Conservation (phyloP, 805 yeast species). For the Kuraishia hungarica region DNA sequence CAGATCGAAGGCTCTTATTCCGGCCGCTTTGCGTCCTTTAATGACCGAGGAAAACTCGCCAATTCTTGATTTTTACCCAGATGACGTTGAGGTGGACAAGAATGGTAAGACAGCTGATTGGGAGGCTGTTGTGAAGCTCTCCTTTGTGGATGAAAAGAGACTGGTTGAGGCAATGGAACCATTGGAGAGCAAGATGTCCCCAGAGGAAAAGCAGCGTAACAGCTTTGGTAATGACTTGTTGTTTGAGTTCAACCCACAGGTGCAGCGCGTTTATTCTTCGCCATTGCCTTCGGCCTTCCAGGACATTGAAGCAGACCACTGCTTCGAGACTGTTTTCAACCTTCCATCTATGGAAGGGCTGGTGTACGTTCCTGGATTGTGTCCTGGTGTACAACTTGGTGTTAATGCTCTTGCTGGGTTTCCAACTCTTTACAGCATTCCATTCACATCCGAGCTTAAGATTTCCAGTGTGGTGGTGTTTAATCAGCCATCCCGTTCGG, state of each 20-base stretch:
- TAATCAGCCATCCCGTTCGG: constrained; percentile 77
- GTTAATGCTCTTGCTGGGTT: constrained; percentile 77
- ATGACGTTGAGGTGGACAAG: constrained; percentile 77
- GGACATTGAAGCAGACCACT: constrained; percentile 73
- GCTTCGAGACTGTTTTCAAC: constrained; percentile 51
- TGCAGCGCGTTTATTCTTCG: constrained; percentile 55
- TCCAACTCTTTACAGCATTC: constrained; percentile 72
- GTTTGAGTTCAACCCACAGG: constrained; percentile 72
- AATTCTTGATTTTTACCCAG: constrained; percentile 84
- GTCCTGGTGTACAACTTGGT: constrained; percentile 59
- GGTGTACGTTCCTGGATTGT: constrained; percentile 44
- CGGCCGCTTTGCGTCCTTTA: constrained; percentile 64
- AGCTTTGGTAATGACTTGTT: constrained; percentile 60
- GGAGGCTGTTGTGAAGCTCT: constrained; percentile 93
- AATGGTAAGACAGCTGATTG: constrained; percentile 95
- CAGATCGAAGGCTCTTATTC: constrained; percentile 74
- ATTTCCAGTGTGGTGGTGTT: constrained; percentile 67
- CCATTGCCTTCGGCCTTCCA: constrained; percentile 72
- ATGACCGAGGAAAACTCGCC: constrained; percentile 87
- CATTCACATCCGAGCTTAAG: constrained; percentile 45
- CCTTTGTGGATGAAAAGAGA: constrained; percentile 82
- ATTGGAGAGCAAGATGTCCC: constrained; percentile 46
- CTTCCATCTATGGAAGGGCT: constrained; percentile 39
- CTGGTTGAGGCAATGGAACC: constrained; percentile 69
- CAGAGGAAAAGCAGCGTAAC: constrained; percentile 71